Base-by-base conservation (phyloP, 306 rosid species). In the Rosa multiflora region DNA sequence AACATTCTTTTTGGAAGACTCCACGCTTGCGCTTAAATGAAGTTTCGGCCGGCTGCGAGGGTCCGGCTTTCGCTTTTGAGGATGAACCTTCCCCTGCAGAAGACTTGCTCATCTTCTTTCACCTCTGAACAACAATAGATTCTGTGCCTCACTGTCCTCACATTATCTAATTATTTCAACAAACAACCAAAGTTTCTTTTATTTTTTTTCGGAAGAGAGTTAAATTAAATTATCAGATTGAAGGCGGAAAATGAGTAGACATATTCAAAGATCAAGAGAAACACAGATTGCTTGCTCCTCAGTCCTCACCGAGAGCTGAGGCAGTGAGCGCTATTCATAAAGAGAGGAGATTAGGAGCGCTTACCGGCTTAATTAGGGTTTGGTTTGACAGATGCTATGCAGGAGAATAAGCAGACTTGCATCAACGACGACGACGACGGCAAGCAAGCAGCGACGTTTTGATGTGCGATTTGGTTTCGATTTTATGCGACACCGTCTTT, bases 1-100 rank as follows among this genome's bases (percentile, higher is more conserved):
- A 72, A 92, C 97, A 79, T 76, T 92, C 97, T 86, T 91, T 94
- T 70, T 94, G 97, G 82, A 94, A 94, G 71, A 90, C 91, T 79
- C 99, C 97, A 20, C 97, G 81, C 82, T 91, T 94, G 21, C 97
- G 97, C 83, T 91, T 95, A 69, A 85, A 83, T 10, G 97, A 86
- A 80, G 96, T 84, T 51, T 95, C 99, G 3, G 99, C 86, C 46
- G 94, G 89, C 79, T 92, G 99, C 0, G 97, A 83, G 18, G 92
- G 84, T 72, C 94, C 88, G 35, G 92, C 80, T 85, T 81, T 92
- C 26, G 85, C 79, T 83, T 94, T 94, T 9, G 97, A 88, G 6
- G 93, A 89, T 62, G 89, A 44, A 66, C 90, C 97, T 1, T 85
- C 47, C 55, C 90, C 97, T 1, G 86, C 85, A 1, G 87, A 58